Base-by-base conservation (phyloP, 2,329 filamentous ascomycete genomes). In the Monosporascus cannonballus region DNA sequence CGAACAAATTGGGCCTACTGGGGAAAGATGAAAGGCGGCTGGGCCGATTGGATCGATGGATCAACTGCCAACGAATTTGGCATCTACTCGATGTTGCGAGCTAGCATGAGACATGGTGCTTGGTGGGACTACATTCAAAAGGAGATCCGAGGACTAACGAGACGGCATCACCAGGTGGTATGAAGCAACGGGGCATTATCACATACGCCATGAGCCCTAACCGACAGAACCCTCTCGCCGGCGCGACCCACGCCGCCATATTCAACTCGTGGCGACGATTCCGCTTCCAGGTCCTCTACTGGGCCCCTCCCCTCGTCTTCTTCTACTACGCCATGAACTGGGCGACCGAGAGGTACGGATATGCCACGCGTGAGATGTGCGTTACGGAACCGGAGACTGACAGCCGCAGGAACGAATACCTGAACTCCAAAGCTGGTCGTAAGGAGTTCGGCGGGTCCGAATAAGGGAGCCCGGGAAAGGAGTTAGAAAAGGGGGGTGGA, bases 221-320 rank as follows among this genome's bases (percentile, higher is more conserved):
- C 82, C 87, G 89, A 70, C 93, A 96, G 78, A 86, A 89, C 67
- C 89, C 91, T 59, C 80, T 96, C 62, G 90, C 90, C 59, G 90
- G 89, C 65, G 78, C 86, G 55, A 73, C 80, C 60, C 76, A 93
- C 73, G 88, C 86, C 62, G 93, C 92, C 67, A 76, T 97, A 78
- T 97, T 97, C 86, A 99, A 99, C 83, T 86, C 84, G 65, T 95
- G 88, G 82, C 86, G 94, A 73, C 85, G 94, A 67, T 89, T 87
- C 75, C 86, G 85, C 71, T 73, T 80, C 64, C 94, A 97, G 80
- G 84, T 96, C 63, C 84, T 97, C 64, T 99, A 92, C 82, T 85
- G 92, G 73, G 81, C 86, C 25, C 89, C 94, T 55, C 87, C 92
- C 39, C 76, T 96, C 63, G 65, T 94, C 59, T 72, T 79, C 62